Percentiles rank a stretch among this genome's conserved stretches.
phyloP scores from a whole-genome alignment of 805 yeast species.

The Suhomyces prunicola region DNA sequence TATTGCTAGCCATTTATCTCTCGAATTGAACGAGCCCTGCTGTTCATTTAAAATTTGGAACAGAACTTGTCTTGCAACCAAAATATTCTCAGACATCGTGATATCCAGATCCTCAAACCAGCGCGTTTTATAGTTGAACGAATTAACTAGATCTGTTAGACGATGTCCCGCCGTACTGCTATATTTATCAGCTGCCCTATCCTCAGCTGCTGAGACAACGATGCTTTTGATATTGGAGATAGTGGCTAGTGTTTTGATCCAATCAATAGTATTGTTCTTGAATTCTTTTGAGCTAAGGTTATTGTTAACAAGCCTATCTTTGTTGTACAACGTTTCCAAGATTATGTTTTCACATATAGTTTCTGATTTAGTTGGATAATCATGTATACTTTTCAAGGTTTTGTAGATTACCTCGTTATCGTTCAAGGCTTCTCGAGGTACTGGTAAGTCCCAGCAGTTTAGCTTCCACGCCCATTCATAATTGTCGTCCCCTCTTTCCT shows the following conservation, averaged over 20 bases:
- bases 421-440: slow-evolving; percentile 29
- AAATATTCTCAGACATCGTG: slow-evolving; percentile 38
- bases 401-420: slow-evolving; percentile 52
- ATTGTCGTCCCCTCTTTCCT: slow-evolving; percentile 14
- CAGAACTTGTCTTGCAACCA: slow-evolving; percentile 40
- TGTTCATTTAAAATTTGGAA: slow-evolving; percentile 27
- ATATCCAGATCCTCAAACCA: slow-evolving; percentile 42
- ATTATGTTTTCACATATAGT: slow-evolving; percentile 18
- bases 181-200: neutral
- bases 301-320: slow-evolving; percentile 6
- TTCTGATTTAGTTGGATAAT: slow-evolving; percentile 20
- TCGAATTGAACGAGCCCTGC: neutral
- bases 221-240: slow-evolving; percentile 20
- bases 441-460: slow-evolving; percentile 72
- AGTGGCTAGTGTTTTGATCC: slow-evolving; percentile 28
- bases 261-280: slow-evolving; percentile 9
- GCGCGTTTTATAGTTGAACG: slow-evolving; percentile 14
- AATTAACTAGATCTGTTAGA: slow-evolving; percentile 5
- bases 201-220: neutral
- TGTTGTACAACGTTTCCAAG: slow-evolving; percentile 14
- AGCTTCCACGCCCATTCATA: slow-evolving; percentile 77
- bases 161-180: slow-evolving; percentile 5
- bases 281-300: slow-evolving; percentile 14
- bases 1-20: slow-evolving; percentile 18
- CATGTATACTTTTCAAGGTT: slow-evolving; percentile 46